phyloP scores from a whole-genome alignment of 2,329 filamentous ascomycete species.

The Westerdykella ornata region DNA sequence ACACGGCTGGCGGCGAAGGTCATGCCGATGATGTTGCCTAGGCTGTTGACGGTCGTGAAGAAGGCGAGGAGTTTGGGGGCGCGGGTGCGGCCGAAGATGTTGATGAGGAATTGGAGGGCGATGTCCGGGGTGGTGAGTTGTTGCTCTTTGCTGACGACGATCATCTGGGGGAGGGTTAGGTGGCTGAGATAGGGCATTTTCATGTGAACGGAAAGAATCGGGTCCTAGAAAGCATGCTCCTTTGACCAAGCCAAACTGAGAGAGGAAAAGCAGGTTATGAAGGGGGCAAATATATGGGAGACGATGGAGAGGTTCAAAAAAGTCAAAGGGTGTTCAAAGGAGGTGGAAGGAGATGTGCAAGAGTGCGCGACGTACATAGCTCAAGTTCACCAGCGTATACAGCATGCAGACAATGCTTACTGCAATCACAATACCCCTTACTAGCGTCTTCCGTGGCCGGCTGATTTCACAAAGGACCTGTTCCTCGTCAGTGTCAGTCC shows the following conservation, averaged over 20 bases:
- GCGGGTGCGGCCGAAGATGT: slow-evolving; percentile 19
- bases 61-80: slow-evolving; percentile 44
- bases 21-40: slow-evolving; percentile 53
- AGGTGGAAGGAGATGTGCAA: not conserved
- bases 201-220: too few relatives aligned
- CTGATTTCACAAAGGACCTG: slow-evolving; percentile 33
- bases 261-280: too few relatives aligned
- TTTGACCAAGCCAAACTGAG: too few relatives aligned
- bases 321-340: not conserved
- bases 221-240: too few relatives aligned
- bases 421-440: slow-evolving; percentile 7
- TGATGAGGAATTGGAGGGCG: slow-evolving; percentile 10
- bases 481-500: not conserved
- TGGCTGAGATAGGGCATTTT: too few relatives aligned
- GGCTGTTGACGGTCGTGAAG: slow-evolving; percentile 49
- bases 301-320: too few relatives aligned
- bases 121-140: slow-evolving; percentile 8
- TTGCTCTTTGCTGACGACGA: slow-evolving; percentile 22
- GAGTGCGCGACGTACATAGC: slow-evolving; percentile 40
- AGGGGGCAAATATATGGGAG: too few relatives aligned
- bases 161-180: slow-evolving; percentile 9
- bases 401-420: slow-evolving; percentile 22
- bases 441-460: slow-evolving; percentile 11
- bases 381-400: slow-evolving; percentile 38
- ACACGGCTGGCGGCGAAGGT: slow-evolving; percentile 49